Base-by-base conservation (phyloP, 139 green algal genomes). In the Chlorella sp. region DNA sequence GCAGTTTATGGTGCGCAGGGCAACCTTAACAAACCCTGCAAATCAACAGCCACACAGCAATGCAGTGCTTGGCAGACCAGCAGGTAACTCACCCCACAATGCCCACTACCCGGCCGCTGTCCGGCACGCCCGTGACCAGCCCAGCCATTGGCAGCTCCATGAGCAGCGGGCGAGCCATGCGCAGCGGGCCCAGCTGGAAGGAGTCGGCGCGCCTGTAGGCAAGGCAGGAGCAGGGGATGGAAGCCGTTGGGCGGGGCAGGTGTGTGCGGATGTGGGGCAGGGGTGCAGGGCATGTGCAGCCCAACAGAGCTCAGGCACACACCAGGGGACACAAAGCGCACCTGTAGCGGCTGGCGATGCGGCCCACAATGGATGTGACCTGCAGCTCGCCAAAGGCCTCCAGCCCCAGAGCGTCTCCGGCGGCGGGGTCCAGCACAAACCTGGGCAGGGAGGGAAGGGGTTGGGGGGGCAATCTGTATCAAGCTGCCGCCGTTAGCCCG, bases 371-470 rank as follows among this genome's bases (percentile, higher is more conserved):
- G 3, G 82, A 76, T 18, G 74, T 89, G n/a, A 89, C 74, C 39
- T 89, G 71, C 69, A 89, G 76, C 60, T 86, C 71, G 20, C 86
- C 86, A 76, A 89, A 89, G 12, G 64, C 65, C 26, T 88, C 83
- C 63, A 92, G 38, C 2, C 74, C 86, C 44, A 92, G 85, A 3
- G 67, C 62, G 23, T 90, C 76, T 5, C 87, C 88, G 26, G 81
- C 67, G 26, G 65, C 65, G 4, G 39, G 51, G 57, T 91, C 86
- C 32, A 91, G 81, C 65, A 91, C 88, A 76, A 90, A 92, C 3
- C 88, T 87, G 20, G 68, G 80, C 2, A 51, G 9, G 44, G 44
- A 9, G 7, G 44, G 44, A 9, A 51, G 7, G 6, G 44, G 44
- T 51, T 51, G 44, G 44, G 44, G 44, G 7, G 9, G 44, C 44